A percentile compares a stretch with the other conserved stretches of the same genome.
These are phyloP conservation scores for Vigna reflexopilosa DNA, from an alignment of 306 rosid genomes.

Conservation along the genomic window DNA sequence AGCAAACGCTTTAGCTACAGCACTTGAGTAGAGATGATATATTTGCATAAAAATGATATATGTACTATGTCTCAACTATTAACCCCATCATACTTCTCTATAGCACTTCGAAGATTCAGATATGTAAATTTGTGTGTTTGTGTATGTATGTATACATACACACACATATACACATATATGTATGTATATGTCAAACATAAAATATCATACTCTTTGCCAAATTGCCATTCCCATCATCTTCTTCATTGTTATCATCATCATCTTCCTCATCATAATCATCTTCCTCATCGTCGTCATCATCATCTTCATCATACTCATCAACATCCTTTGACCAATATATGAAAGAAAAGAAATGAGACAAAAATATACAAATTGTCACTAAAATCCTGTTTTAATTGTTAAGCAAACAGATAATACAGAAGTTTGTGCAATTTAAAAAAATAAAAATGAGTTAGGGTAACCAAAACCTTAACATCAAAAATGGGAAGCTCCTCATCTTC, in stretches of 20 bases:
- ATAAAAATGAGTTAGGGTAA: not conserved
- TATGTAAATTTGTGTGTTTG: no score
- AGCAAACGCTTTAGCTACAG: not conserved
- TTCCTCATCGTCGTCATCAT: not conserved
- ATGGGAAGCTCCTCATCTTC: conserved; percentile 73
- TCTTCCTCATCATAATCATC: conserved; percentile 36
- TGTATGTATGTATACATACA: no score
- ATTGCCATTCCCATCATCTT: conserved; percentile 42
- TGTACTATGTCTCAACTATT: not conserved
- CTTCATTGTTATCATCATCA: conserved; percentile 36
- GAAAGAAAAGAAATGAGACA: conserved; percentile 32
- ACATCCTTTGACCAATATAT: conserved; percentile 51
- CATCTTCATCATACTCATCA: conserved; percentile 49
- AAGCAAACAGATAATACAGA: not conserved
- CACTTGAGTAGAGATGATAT: not conserved
- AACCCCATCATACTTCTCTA: not conserved
- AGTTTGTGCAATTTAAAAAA: not conserved
- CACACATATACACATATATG: no score
- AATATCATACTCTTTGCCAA: conserved; percentile 54
- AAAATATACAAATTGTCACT: not conserved
- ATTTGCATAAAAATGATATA: not conserved
- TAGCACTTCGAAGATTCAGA: conserved; percentile 18
- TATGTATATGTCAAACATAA: not conserved
- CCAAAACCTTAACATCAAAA: conserved; percentile 67
- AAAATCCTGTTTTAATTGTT: not conserved